phyloP scores from a whole-genome alignment of 2,329 filamentous ascomycete species.

The Colletotrichum limetticola region DNA sequence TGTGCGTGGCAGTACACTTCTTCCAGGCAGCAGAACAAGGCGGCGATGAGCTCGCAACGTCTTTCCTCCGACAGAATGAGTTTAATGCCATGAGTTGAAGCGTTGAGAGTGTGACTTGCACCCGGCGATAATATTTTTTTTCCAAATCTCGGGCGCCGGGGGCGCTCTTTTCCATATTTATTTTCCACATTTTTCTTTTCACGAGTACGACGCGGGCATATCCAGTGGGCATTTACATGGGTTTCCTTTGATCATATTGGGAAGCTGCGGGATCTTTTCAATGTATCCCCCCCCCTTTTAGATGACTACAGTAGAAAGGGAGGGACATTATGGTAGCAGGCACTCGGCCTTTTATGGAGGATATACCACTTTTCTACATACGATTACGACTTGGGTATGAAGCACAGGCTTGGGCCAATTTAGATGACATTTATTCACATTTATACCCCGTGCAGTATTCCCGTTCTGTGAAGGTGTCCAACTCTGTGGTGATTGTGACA shows the following conservation, averaged over 20 bases:
- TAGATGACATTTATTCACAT: background rate
- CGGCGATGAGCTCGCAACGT: conserved; percentile 86
- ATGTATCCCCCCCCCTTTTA: background rate
- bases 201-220: conserved; percentile 1
- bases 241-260: background rate
- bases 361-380: conserved; percentile 35
- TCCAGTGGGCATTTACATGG: conserved; percentile 15
- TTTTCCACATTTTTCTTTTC: background rate
- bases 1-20: conserved; percentile 97
- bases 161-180: background rate
- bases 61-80: conserved; percentile 79
- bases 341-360: conserved; percentile 25
- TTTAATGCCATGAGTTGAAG: conserved; percentile 29
- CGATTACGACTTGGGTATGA: conserved; percentile 26
- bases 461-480: background rate
- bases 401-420: conserved; percentile 5
- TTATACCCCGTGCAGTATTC: background rate
- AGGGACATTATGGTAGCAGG: conserved; percentile 11
- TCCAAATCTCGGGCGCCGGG: background rate
- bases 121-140: background rate
- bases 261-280: background rate
- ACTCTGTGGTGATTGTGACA: background rate
- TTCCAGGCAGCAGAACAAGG: conserved; percentile 90
- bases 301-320: conserved; percentile 14
- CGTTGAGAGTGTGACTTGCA: background rate